Evolutionary conservation across 2,329 filamentous ascomycete genomes (phyloP), one percentile per base, ranked within the genome.

Genomic region (Zalaria sp.): DNA sequence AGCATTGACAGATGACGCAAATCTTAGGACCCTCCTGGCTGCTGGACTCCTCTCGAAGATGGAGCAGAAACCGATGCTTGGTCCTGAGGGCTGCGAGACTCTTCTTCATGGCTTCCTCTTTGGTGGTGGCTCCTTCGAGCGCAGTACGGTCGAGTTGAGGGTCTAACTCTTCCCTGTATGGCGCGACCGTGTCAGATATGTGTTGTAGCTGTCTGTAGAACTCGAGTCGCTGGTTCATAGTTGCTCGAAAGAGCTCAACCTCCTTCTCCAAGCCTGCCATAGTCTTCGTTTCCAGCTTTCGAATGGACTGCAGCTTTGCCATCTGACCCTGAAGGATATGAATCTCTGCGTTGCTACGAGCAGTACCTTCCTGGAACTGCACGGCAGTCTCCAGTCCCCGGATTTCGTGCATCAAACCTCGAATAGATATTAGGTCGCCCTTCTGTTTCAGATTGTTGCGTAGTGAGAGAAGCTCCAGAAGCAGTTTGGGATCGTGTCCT

Each of bases 141-240:
- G 75, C 63, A 5, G 51, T 53, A 7, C 64, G 57, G 35, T 82
- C 72, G 7, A 80, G 65, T 2, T 66, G 67, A 8, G 74, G 66
- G 25, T 79, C 71, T 25, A 73, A 63, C 39, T 69, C 67, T 7
- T 81, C 79, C 43, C 86, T 79, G 43, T 83, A 83, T 1, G 82
- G 79, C 4, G 75, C 73, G 0, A 96, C 85, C 11, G 77, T 84
- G 55, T 96, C 89, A 0, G 88, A 95, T n/a, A 96, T 78, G 26
- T 77, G 74, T 56, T 96, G 91, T 7, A 96, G 69, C 54, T 95
- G 87, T 4, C 81, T 78, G 56, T 96, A 96, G 56, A 87, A 96
- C 43, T 91, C 86, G 1, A 95, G 64, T 9, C 91, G 79, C 32
- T 78, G 71, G 53, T 96, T 96, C 77, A 93, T 88, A 0, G 81